These are phyloP conservation scores for Schizophyllum amplum DNA, from an alignment of 1,284 basidiomycete genomes.

Conservation along the genomic window DNA sequence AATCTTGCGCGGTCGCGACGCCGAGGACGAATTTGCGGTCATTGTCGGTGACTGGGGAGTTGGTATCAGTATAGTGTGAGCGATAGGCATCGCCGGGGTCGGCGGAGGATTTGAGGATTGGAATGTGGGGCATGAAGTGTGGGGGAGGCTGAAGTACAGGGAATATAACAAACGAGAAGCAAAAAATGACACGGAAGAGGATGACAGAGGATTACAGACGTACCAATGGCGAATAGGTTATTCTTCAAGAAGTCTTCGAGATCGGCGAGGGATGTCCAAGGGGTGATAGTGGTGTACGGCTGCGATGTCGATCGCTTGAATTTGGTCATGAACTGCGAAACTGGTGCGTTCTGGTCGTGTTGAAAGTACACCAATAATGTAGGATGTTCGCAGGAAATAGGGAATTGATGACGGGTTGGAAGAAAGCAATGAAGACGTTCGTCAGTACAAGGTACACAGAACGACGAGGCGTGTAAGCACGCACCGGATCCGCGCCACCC, in stretches of 20 bases:
- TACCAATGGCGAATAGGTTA: slow-evolving; percentile 76
- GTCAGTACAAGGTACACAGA: neutral
- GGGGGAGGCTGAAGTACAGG: neutral
- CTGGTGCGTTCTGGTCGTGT: slow-evolving; percentile 55
- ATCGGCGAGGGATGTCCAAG: slow-evolving; percentile 66
- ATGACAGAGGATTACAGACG: slow-evolving; percentile 13
- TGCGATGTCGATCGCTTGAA: slow-evolving; percentile 64
- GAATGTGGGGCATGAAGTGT: no score
- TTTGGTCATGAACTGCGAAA: slow-evolving; percentile 54
- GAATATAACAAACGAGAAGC: no score
- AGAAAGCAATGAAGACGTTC: slow-evolving; percentile 4
- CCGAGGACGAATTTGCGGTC: slow-evolving; percentile 81
- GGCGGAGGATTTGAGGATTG: neutral
- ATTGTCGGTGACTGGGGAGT: slow-evolving; percentile 63
- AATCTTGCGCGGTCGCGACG: slow-evolving; percentile 73
- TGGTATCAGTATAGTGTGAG: slow-evolving; percentile 2
- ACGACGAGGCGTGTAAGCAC: no score
- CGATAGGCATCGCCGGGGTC: neutral
- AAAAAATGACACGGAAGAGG: neutral
- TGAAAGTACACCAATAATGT: neutral
- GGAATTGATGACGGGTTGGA: neutral
- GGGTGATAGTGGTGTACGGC: slow-evolving; percentile 76
- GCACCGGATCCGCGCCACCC: slow-evolving; percentile 60
- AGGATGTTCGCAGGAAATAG: neutral
- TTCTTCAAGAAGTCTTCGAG: slow-evolving; percentile 66